These are phyloP conservation scores for Hsuehochloa calcarea DNA, from an alignment of 176 grass and related monocot species.

Conservation along the genomic window DNA sequence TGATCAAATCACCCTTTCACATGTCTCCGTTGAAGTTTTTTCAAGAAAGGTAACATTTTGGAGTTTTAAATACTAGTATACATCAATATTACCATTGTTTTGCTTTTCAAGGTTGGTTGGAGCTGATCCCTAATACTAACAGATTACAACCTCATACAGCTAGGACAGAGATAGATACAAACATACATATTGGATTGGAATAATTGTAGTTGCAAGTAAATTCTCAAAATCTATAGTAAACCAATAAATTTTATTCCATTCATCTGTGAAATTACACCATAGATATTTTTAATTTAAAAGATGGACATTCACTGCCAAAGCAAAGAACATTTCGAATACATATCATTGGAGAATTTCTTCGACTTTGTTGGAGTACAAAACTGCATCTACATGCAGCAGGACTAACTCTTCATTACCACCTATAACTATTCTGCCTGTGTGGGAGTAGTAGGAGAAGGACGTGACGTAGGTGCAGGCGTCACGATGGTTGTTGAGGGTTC, in stretches of 20 bases:
- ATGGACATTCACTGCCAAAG: slow-evolving; percentile 8
- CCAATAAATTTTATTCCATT: slow-evolving; percentile 1
- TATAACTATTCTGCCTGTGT: slow-evolving; percentile 46
- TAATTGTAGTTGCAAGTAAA: neutral
- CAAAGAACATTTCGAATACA: slow-evolving; percentile 17
- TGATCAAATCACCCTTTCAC: neutral
- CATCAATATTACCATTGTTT: neutral
- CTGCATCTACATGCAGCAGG: slow-evolving; percentile 18
- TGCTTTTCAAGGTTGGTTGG: slow-evolving; percentile 3
- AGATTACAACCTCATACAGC: neutral
- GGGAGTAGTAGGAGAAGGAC: slow-evolving; percentile 30
- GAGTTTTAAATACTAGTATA: neutral
- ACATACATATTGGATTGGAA: neutral
- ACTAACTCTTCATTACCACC: slow-evolving; percentile 36
- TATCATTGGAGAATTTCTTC: slow-evolving; percentile 11
- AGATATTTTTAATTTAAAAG: neutral
- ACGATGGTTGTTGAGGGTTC: slow-evolving; percentile 37
- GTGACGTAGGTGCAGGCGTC: neutral
- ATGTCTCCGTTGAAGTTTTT: neutral
- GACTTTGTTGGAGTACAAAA: slow-evolving; percentile 15
- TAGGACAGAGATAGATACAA: neutral
- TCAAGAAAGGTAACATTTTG: neutral
- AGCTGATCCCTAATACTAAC: neutral
- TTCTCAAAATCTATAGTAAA: neutral
- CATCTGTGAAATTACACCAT: slow-evolving; percentile 4